Evolutionary conservation across 2,329 filamentous ascomycete genomes (phyloP), one percentile per base, ranked within the genome.

Genomic region (Westerdykella aurantiaca): DNA sequence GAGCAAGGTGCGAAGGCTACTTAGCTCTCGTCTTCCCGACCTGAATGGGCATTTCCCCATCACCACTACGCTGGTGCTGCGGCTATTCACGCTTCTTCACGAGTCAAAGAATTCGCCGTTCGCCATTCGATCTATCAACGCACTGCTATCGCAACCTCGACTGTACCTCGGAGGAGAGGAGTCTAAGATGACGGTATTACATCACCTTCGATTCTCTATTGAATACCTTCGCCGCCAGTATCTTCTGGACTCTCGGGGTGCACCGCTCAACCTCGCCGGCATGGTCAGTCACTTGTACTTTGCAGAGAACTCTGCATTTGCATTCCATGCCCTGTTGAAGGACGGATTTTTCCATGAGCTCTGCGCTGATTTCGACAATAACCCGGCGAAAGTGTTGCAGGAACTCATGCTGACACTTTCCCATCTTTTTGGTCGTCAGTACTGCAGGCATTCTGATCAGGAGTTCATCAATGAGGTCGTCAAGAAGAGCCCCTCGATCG

Each of bases 121-220:
- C 51, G 81, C 84, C 0, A 72, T 76, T 2, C 73, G 75, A 12
- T 78, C 80, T 0, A 74, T 88, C 44, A 78, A 83, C 41, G 79
- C 83, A 0, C 66, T 91, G 2, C 69, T 90, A 0, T 84, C 83
- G 0, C 82, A 88, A 53, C 81, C 81, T 3, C 75, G 82, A 23
- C 66, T 90, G 6, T 88, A 83, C 49, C 73, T 90, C 2, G 85
- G 85, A 37, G 84, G 85, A 0, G 73, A 80, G 2, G 79, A 81
- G 34, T 80, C 81, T 40, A 82, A 81, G 55, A 78, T 83, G 60
- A 79, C 85, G 1, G 80, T 88, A 1, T 75, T 85, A 41, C 86
- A 91, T 59, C 85, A 90, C 57, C 65, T 91, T 6, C 78, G 86
- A 3, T 91, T 91, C 63, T 89, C 85, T 0, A 85, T 91, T 37